phyloP scores from a whole-genome alignment of 2,329 filamentous ascomycete species.

The Alternaria sp. region DNA sequence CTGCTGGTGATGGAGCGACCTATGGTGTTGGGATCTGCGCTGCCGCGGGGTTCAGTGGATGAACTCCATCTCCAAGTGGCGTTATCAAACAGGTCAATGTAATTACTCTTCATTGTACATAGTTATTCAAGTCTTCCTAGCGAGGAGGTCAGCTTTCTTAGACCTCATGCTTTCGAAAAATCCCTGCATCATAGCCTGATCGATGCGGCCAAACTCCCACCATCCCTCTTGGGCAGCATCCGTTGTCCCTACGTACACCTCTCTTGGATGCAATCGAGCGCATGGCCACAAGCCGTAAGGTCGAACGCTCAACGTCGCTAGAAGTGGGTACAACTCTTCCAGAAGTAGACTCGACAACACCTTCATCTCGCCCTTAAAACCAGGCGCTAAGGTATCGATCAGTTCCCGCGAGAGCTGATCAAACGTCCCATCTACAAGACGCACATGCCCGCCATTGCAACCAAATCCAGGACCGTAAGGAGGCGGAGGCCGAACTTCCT shows the following conservation, averaged over 20 bases:
- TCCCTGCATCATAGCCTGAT: background rate
- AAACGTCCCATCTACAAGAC: background rate
- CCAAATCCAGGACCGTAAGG: background rate
- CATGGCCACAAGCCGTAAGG: constrained; percentile 22
- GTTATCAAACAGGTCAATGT: background rate
- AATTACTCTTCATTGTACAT: background rate
- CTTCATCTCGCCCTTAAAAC: background rate
- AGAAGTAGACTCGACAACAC: background rate
- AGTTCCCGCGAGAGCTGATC: background rate
- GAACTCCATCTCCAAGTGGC: background rate
- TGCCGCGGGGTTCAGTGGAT: background rate
- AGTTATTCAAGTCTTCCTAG: background rate
- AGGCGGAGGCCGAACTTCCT: background rate
- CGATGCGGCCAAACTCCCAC: constrained; percentile 21
- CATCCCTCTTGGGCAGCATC: constrained; percentile 16
- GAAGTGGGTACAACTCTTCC: background rate
- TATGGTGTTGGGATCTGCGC: background rate
- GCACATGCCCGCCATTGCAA: background rate
- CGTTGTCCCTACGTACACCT: constrained; percentile 26
- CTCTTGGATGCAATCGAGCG: constrained; percentile 21
- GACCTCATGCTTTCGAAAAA: constrained; percentile 9
- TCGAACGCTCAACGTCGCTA: constrained; percentile 10
- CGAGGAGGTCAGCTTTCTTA: constrained; percentile 1
- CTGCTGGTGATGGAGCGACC: background rate
- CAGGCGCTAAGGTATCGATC: background rate